phyloP scores from a whole-genome alignment of 2,329 filamentous ascomycete species.

The Emmonsiellopsis sp. region DNA sequence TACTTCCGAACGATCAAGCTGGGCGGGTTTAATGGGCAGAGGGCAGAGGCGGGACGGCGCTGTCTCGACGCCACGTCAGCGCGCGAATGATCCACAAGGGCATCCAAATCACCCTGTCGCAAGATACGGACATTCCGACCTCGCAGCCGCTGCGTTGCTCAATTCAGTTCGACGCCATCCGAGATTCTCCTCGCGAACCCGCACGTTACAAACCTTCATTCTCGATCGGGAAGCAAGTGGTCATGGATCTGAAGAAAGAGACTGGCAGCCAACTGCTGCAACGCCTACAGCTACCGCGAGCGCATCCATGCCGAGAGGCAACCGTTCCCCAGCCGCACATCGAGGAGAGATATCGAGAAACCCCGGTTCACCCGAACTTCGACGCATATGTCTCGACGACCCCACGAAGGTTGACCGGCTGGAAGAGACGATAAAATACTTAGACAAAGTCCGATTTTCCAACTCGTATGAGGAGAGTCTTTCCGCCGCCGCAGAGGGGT shows the following conservation, averaged over 20 bases:
- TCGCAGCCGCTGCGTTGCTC: conserved; percentile 27
- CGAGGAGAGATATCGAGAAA: conserved; percentile 20
- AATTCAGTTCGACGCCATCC: conserved; percentile 32
- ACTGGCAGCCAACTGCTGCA: conserved; percentile 1
- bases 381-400: conserved; percentile 26
- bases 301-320: neutral
- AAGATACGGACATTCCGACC: conserved; percentile 15
- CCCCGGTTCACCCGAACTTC: conserved; percentile 19
- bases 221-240: conserved; percentile 25
- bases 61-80: conserved; percentile 13
- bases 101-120: conserved; percentile 4
- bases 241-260: conserved; percentile 13
- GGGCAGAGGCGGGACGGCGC: conserved; percentile 19
- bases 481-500: conserved; percentile 42
- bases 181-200: conserved; percentile 25
- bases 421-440: conserved; percentile 52
- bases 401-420: conserved; percentile 29
- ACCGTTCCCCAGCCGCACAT: neutral
- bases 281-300: conserved; percentile 2
- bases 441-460: conserved; percentile 48
- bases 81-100: conserved; percentile 12
- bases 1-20: conserved; percentile 4
- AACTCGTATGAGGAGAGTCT: conserved; percentile 46
- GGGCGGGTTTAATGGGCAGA: conserved; percentile 14
- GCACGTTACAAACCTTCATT: conserved; percentile 31